Evolutionary conservation across 805 yeast species (phyloP), one percentile per base, ranked within the genome.

Genomic region (Grigorovia transvaalensis): DNA sequence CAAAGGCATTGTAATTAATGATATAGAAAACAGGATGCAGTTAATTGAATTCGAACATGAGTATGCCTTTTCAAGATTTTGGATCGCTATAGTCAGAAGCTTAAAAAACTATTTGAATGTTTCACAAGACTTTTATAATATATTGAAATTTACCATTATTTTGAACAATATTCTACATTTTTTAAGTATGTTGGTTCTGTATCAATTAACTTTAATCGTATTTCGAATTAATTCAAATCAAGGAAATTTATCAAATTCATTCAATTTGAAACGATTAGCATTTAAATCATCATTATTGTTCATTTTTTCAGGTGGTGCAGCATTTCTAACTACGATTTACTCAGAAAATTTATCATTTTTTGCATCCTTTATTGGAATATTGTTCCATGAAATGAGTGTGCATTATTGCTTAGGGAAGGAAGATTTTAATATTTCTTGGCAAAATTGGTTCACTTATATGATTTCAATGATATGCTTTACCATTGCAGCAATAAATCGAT

Each of bases 21-120:
- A 15, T 15, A 9, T 15, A 11, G 38, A 33, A 33, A 33, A 33
- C 4, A 13, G 8, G 17, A 8, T 35, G 38, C 62, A 67, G 9
- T 65, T 69, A 15, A 68, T 74, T 1, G 64, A 69, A n/a, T 90
- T 74, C 66, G 98, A 91, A 67, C 96, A 91, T 65, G 95, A 89
- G 67, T 85, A 80, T 75, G 97, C 95, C 4, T 91, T 88, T 64
- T 81, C 95, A 29, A 85, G 85, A 11, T 61, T 80, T 1, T 91
- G 96, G 95, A 75, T 84, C 71, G 62, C 78, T 23, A 46, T 82
- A 3, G 66, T 84, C 3, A 63, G 57, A 29, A 51, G 9, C 19
- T 6, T 51, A 11, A 19, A 19, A 8, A 38, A 13, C 11, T 8
- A 19, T 4, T 17, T 40, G 15, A 49, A 50, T 8, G 55, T 62